These are phyloP conservation scores for Penicillium atrosanguineum DNA, from an alignment of 495 filamentous ascomycete species.

Conservation along the genomic window DNA sequence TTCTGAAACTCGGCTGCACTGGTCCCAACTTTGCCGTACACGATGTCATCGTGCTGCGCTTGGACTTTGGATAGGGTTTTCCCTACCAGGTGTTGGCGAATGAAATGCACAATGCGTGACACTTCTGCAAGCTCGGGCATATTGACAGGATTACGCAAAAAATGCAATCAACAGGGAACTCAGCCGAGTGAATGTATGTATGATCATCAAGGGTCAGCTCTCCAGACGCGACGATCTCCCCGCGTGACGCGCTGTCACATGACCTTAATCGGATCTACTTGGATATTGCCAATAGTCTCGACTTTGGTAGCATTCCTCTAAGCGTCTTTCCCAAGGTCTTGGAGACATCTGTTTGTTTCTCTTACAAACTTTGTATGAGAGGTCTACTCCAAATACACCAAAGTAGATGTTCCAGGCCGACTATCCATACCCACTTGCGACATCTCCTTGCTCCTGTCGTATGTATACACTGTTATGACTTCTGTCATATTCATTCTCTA, in stretches of 20 bases:
- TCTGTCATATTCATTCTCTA: too few relatives aligned
- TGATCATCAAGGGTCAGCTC: background rate
- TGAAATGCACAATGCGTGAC: conserved; percentile 78
- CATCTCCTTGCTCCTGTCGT: too few relatives aligned
- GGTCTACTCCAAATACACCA: too few relatives aligned
- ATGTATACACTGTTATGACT: too few relatives aligned
- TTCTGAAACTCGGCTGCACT: conserved; percentile 67
- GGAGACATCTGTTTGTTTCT: too few relatives aligned
- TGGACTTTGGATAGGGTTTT: conserved; percentile 71
- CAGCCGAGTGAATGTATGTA: conserved; percentile 3
- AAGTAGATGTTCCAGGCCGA: too few relatives aligned
- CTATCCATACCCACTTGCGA: too few relatives aligned
- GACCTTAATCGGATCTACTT: background rate
- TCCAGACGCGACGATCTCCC: conserved; percentile 4
- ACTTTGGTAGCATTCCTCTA: too few relatives aligned
- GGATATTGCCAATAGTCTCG: background rate
- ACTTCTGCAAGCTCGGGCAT: conserved; percentile 90
- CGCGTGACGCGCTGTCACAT: conserved; percentile 26
- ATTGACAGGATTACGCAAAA: background rate
- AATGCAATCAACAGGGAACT: background rate
- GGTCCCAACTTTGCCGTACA: conserved; percentile 87
- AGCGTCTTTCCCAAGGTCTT: too few relatives aligned
- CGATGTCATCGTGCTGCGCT: conserved; percentile 70
- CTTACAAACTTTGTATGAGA: too few relatives aligned
- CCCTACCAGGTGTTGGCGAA: conserved; percentile 76